Conservation (phyloP, 805 yeast genomes). For the Cephaloascus albidus region DNA sequence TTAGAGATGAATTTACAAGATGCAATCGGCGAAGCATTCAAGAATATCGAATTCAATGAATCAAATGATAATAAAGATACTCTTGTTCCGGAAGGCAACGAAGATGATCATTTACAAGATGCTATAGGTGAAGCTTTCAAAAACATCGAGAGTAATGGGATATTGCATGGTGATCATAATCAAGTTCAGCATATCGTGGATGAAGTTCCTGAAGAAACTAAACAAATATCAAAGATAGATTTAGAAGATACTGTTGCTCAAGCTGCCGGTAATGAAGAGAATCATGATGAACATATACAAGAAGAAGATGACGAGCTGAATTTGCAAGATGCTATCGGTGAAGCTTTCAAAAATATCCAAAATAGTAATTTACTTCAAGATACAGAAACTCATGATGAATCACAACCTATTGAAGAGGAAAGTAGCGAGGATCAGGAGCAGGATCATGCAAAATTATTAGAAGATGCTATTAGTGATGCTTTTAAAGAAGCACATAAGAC, state of each 20-base stretch:
- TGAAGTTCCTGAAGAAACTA: too few species aligned
- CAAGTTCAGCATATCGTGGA: too few species aligned
- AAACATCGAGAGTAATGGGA: too few species aligned
- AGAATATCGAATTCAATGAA: background rate
- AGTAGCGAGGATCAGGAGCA: too few species aligned
- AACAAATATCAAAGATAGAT: too few species aligned
- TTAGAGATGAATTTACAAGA: background rate
- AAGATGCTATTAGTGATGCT: constrained; percentile 1
- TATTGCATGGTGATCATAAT: too few species aligned
- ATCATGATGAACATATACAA: constrained; percentile 2
- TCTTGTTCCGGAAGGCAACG: background rate
- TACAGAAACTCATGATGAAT: background rate
- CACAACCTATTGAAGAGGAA: constrained; percentile 2
- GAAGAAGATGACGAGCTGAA: constrained; percentile 5
- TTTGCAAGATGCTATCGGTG: constrained; percentile 10
- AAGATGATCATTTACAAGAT: constrained; percentile 4
- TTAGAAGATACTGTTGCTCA: background rate
- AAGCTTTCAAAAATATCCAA: constrained; percentile 7
- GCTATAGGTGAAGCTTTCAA: constrained; percentile 14
- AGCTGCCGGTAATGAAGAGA: background rate
- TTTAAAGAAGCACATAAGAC: background rate
- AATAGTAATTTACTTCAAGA: background rate
- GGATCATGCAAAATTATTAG: constrained; percentile 6
- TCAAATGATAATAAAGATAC: background rate
- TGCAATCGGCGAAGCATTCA: background rate